phyloP scores from a whole-genome alignment of 1,284 basidiomycete species.

The Waitea zeae region DNA sequence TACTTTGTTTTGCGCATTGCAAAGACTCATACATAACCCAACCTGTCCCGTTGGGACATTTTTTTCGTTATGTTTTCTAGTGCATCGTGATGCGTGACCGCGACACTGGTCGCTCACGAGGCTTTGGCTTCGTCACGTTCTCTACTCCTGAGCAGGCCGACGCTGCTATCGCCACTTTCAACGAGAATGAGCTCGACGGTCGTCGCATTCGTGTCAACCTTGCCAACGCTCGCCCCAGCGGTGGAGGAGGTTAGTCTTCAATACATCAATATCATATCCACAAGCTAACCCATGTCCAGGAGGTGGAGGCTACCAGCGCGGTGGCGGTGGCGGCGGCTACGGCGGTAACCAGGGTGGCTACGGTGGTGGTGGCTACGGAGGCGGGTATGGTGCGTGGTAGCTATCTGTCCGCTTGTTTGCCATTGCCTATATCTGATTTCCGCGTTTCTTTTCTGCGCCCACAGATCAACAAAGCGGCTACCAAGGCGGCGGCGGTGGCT shows the following conservation, averaged over 20 bases:
- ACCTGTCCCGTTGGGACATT: slow-evolving; percentile 58
- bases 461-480: not conserved
- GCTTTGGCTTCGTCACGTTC: slow-evolving; percentile 92
- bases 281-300: slow-evolving; percentile 6
- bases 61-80: slow-evolving; percentile 16
- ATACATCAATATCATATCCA: not conserved
- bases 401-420: slow-evolving; percentile 2
- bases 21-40: slow-evolving; percentile 32
- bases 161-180: slow-evolving; percentile 61
- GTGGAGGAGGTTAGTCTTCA: slow-evolving; percentile 25
- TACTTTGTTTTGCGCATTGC: slow-evolving; percentile 16
- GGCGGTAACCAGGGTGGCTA: slow-evolving; percentile 15
- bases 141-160: slow-evolving; percentile 48
- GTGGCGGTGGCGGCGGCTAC: slow-evolving; percentile 13
- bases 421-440: not conserved
- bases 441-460: not conserved
- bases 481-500: slow-evolving; percentile 10
- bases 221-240: slow-evolving; percentile 67
- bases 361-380: slow-evolving; percentile 15
- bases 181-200: slow-evolving; percentile 91
- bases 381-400: slow-evolving; percentile 13
- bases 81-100: slow-evolving; percentile 97
- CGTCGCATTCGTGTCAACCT: slow-evolving; percentile 89
- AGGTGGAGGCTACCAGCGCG: slow-evolving; percentile 9
- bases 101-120: slow-evolving; percentile 89